phyloP scores from a whole-genome alignment of 192 early-diverging fungal species.

The Coemansia sp. region DNA sequence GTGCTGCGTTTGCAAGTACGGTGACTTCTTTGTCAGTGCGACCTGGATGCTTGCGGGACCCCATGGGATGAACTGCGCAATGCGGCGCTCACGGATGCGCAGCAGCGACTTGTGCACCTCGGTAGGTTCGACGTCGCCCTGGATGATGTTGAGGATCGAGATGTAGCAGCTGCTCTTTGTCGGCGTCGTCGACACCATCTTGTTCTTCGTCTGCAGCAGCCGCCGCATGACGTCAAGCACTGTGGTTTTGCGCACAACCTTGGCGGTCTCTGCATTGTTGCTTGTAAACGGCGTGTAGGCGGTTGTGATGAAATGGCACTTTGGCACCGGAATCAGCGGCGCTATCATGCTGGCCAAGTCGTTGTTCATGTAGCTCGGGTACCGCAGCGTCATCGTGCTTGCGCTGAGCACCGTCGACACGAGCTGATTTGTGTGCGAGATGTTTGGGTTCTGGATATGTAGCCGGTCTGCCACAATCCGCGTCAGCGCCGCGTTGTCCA shows the following conservation, averaged over 20 bases:
- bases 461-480: slow-evolving; percentile 90
- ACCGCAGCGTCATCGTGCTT: slow-evolving; percentile 93
- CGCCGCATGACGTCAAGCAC: slow-evolving; percentile 98
- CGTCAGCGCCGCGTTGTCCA: slow-evolving; percentile 93
- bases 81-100: slow-evolving; percentile 87
- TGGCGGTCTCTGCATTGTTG: slow-evolving; percentile 85
- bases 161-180: slow-evolving; percentile 96
- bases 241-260: slow-evolving; percentile 93
- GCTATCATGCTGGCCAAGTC: slow-evolving; percentile 94
- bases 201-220: slow-evolving; percentile 94
- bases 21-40: slow-evolving; percentile 89
- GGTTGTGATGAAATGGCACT: slow-evolving; percentile 94
- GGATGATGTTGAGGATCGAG: slow-evolving; percentile 98
- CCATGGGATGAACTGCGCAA: slow-evolving; percentile 99
- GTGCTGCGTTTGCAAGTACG: slow-evolving; percentile 89
- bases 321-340: slow-evolving; percentile 96
- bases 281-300: slow-evolving; percentile 97
- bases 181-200: slow-evolving; percentile 92
- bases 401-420: slow-evolving; percentile 99
- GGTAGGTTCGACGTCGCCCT: slow-evolving; percentile 97
- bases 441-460: slow-evolving; percentile 92
- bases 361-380: slow-evolving; percentile 99
- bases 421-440: slow-evolving; percentile 94
- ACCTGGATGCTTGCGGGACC: slow-evolving; percentile 99
- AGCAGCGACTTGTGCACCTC: slow-evolving; percentile 98